Conservation (phyloP, 805 yeast genomes). For the Yarrowia yakushimensis region DNA sequence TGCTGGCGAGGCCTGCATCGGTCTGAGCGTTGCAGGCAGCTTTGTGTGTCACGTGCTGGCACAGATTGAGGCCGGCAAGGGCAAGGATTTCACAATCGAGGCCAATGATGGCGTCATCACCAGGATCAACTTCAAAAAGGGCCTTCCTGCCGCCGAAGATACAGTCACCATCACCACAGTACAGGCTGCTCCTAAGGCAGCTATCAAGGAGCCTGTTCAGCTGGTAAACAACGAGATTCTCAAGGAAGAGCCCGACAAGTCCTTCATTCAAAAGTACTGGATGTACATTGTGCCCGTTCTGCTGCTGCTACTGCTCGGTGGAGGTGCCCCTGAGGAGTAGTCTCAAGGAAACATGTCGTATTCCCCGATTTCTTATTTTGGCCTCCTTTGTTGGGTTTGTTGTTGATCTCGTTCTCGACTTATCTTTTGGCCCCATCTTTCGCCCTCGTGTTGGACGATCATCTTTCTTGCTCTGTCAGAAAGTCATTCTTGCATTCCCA, state of each 20-base stretch:
- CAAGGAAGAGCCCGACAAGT: constrained; percentile 30
- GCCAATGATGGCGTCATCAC: not conserved
- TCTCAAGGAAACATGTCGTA: too few relatives aligned
- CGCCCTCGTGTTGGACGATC: too few relatives aligned
- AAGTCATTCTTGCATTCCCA: not conserved
- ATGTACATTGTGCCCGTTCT: constrained; percentile 33
- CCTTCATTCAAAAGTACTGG: constrained; percentile 36
- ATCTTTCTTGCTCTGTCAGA: not conserved
- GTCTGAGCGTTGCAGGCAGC: not conserved
- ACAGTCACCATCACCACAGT: not conserved
- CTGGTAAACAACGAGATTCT: constrained; percentile 33
- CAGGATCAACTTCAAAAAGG: not conserved
- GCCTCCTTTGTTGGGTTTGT: too few relatives aligned
- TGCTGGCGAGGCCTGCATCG: constrained; percentile 7
- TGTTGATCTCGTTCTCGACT: too few relatives aligned
- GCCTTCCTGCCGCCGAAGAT: not conserved
- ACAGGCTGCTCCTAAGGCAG: constrained; percentile 30
- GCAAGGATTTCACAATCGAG: not conserved
- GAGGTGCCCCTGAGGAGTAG: constrained; percentile 27
- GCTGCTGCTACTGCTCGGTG: constrained; percentile 31
- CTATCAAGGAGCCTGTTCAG: constrained; percentile 30
- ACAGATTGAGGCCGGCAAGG: not conserved
- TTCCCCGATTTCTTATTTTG: too few relatives aligned
- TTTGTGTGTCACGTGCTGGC: constrained; percentile 18
- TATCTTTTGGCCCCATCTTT: too few relatives aligned